phyloP scores from a whole-genome alignment of 768 basidiomycete genomes.

The Leucocoprinus sp. region DNA sequence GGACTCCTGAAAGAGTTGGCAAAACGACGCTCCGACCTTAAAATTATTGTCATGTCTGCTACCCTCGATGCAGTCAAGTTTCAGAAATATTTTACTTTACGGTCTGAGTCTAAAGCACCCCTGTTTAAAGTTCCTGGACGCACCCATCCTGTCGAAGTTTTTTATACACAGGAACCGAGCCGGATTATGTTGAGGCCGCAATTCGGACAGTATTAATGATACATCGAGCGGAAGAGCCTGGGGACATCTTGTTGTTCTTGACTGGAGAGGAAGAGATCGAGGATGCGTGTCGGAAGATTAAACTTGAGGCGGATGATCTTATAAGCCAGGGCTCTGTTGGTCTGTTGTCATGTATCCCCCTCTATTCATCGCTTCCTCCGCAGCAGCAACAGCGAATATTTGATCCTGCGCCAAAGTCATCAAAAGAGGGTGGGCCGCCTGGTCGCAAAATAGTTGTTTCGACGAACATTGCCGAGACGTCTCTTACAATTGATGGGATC shows the following conservation, averaged over 20 bases:
- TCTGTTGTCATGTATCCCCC: conserved; percentile 81
- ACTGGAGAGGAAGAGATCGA: conserved; percentile 99
- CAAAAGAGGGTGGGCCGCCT: conserved; percentile 57
- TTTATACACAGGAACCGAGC: conserved; percentile 87
- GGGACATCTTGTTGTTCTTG: conserved; percentile 90
- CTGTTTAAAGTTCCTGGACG: conserved; percentile 89
- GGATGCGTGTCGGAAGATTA: conserved; percentile 90
- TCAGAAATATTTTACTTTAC: conserved; percentile 81
- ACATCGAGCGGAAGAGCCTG: conserved; percentile 88
- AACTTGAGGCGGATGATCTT: conserved; percentile 82
- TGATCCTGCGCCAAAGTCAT: conserved; percentile 70
- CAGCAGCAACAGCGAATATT: conserved; percentile 96
- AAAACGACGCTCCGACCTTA: conserved; percentile 77
- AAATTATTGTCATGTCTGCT: conserved; percentile 97
- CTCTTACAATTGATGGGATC: conserved; percentile 95
- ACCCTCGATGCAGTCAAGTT: conserved; percentile 96
- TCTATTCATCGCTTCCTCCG: conserved; percentile 93
- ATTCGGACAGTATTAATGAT: conserved; percentile 97
- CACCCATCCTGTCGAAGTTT: conserved; percentile 93
- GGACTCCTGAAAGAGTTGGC: conserved; percentile 85
- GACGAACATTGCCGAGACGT: conserved; percentile 97
- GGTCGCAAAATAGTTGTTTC: conserved; percentile 93
- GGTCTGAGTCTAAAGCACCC: conserved; percentile 45
- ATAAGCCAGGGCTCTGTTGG: conserved; percentile 69
- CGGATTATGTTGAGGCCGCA: conserved; percentile 95